A percentile compares a stretch with the other conserved stretches of the same genome.
phyloP scores from a whole-genome alignment of 441 rosid genomes.

The Gossypium schwendimanii region DNA sequence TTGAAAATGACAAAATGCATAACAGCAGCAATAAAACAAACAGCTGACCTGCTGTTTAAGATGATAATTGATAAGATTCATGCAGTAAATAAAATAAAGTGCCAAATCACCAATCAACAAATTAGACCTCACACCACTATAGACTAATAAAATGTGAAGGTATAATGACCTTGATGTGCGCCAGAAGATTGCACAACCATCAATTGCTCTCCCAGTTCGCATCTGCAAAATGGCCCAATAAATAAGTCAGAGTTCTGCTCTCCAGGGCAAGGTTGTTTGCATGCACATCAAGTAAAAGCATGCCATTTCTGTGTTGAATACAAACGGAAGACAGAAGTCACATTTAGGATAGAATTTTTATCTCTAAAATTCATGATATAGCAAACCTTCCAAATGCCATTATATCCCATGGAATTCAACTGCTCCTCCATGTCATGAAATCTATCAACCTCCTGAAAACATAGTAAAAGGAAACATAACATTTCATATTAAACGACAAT shows the following conservation, averaged over 20 bases:
- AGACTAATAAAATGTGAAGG: constrained; percentile 1
- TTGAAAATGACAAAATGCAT: not conserved
- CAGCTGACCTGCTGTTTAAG: constrained; percentile 5
- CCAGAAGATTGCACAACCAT: constrained; percentile 98
- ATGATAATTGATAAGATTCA: constrained; percentile 5
- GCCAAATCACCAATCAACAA: not conserved
- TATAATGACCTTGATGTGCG: constrained; percentile 57
- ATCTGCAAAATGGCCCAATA: constrained; percentile 41
- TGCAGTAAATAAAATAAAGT: not conserved
- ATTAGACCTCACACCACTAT: constrained; percentile 8
- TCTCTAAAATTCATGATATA: not conserved
- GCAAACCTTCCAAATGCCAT: constrained; percentile 80
- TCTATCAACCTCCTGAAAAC: constrained; percentile 75
- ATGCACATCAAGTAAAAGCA: not conserved
- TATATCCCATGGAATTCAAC: constrained; percentile 58
- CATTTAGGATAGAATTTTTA: not conserved
- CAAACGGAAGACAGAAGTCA: not conserved
- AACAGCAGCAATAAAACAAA: not conserved
- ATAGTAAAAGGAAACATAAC: not conserved
- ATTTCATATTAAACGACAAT: not conserved
- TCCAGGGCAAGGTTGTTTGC: constrained; percentile 2
- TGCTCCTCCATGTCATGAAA: constrained; percentile 70
- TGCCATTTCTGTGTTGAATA: not conserved
- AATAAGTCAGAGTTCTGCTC: constrained; percentile 1
- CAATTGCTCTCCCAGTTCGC: constrained; percentile 89